Evolutionary conservation across 208 protist genomes (phyloP).

Genomic region (Vickermania ingenoplastis): DNA sequence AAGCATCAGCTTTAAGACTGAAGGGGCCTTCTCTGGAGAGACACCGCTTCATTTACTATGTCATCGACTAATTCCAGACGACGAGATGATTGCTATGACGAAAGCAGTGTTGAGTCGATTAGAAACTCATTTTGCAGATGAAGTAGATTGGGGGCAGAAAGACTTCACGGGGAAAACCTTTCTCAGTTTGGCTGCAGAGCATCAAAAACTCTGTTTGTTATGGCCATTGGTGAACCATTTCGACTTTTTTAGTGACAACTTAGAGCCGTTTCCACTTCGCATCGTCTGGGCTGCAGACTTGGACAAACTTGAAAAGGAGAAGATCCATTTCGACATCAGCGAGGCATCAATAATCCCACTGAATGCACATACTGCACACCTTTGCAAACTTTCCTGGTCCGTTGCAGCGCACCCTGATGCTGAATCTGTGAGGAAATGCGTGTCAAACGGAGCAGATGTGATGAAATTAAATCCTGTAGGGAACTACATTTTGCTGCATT

Average conservation of each 20-base stretch:
- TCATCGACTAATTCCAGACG: not conserved
- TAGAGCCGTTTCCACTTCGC: not conserved
- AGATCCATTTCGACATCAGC: no score
- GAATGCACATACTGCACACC: no score
- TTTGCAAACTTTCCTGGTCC: not conserved
- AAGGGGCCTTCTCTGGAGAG: not conserved
- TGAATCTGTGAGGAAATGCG: not conserved
- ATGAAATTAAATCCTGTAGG: not conserved
- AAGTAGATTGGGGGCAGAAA: not conserved
- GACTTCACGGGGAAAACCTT: not conserved
- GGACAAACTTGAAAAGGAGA: not conserved
- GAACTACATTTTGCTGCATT: not conserved
- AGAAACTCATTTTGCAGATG: not conserved
- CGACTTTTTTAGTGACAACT: not conserved
- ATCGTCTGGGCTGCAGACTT: not conserved
- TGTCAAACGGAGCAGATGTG: not conserved
- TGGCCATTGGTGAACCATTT: not conserved
- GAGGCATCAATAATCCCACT: not conserved
- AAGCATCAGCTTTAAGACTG: not conserved
- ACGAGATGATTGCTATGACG: not conserved
- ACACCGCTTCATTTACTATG: not conserved
- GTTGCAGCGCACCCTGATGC: not conserved
- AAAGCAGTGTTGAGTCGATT: not conserved
- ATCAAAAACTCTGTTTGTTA: not conserved
- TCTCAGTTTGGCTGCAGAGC: not conserved